Base-by-base conservation (phyloP, 305 asterid genomes). In the Rubia balearica region DNA sequence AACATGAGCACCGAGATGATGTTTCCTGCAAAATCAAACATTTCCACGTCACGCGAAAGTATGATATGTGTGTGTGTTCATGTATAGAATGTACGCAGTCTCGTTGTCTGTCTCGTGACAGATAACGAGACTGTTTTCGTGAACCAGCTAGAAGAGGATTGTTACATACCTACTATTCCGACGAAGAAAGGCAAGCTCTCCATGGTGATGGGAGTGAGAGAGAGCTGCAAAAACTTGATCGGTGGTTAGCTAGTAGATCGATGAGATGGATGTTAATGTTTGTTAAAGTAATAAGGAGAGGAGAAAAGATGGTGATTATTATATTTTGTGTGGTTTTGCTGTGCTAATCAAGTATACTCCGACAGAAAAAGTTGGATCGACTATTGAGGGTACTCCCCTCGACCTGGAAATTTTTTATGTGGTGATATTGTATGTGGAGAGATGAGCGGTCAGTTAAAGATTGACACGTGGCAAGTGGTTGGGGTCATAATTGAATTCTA, bases 1-100 rank as follows among this genome's bases (percentile, higher is more conserved):
- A 90, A 88, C 89, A 90, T 70, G 6, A 90, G 85, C 65, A 83
- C 85, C n/a, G 92, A 87, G 79, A 89, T 83, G 56, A 87, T 45
- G 63, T 89, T 89, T 72, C 96, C 96, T 89, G 87, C 53, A 76
- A 42, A 74, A 27, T 7, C 6, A 11, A 56, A 8, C 30, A 55
- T 55, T 55, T 12, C 3, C 65, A 11, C 8, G 30, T 27, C 30
- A 27, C 30, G 30, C 30, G 30, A 27, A 27, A 27, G 30, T 27
- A 27, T 27, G 30, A 27, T 27, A 27, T 27, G 30, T 27, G 30
- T 27, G 30, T 27, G 30, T 0, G n/a, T n/a, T 27, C 30, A 27
- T 27, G 30, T 27, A 27, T 27, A 27, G 30, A 27, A 27, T 27
- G 30, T 27, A 27, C 21, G 4, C 57, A 6, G 57, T 51, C 57